Evolutionary conservation across 352 stramenopile species (phyloP).

Genomic region (Globisporangium nodosum): DNA sequence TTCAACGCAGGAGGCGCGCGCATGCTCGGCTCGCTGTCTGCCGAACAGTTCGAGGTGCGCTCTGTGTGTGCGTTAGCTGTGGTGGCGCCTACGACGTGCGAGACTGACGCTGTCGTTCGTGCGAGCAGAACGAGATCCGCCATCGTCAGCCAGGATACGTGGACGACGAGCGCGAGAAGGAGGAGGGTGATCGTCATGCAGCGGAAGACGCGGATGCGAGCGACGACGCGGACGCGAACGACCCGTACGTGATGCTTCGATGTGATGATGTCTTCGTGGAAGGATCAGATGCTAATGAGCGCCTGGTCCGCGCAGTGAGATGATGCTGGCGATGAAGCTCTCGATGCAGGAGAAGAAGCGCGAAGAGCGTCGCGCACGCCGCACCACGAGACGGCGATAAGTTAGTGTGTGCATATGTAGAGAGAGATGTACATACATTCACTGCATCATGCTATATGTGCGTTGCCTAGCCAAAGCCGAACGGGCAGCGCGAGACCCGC

Average conservation of each 20-base stretch:
- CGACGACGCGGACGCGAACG: slow-evolving; percentile 24
- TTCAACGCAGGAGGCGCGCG: slow-evolving; percentile 66
- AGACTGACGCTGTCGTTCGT: neutral
- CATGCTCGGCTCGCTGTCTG: slow-evolving; percentile 75
- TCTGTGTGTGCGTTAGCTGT: neutral
- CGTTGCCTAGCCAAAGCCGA: slow-evolving; percentile 35
- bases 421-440: neutral
- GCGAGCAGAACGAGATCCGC: slow-evolving; percentile 66
- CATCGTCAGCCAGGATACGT: slow-evolving; percentile 27
- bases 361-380: slow-evolving; percentile 36
- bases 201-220: slow-evolving; percentile 1
- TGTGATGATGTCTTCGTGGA: too few species aligned
- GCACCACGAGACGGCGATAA: slow-evolving; percentile 35
- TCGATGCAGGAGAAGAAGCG: slow-evolving; percentile 70
- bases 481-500: slow-evolving; percentile 50
- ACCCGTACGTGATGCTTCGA: slow-evolving; percentile 30
- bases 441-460: neutral
- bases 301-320: slow-evolving; percentile 23
- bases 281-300: neutral
- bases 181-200: neutral
- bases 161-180: slow-evolving; percentile 13
- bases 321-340: slow-evolving; percentile 42
- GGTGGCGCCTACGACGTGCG: neutral
- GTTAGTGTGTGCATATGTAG: neutral
- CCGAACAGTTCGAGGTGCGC: slow-evolving; percentile 77